Conservation (phyloP, 371 early-diverging fungal genomes). For the Syncephalis fuscata region DNA sequence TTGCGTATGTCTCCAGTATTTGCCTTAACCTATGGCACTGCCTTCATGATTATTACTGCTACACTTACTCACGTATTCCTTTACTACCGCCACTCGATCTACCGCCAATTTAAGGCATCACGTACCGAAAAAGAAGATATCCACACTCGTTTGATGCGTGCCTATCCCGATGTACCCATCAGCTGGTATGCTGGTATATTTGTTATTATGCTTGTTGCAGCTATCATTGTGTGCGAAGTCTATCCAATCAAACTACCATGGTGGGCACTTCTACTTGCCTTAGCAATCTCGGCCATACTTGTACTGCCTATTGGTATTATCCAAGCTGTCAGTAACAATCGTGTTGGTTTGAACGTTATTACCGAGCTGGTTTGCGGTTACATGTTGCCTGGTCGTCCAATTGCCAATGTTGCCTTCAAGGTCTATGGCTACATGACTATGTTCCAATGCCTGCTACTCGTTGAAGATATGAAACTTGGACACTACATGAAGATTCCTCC, state of each 20-base stretch:
- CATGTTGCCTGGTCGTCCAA: slow-evolving; percentile 28
- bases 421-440: too few species aligned
- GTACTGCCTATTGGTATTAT: slow-evolving; percentile 20
- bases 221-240: slow-evolving; percentile 20
- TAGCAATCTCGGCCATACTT: slow-evolving; percentile 11
- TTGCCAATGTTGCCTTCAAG: slow-evolving; percentile 10
- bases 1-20: too few species aligned
- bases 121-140: slow-evolving; percentile 41
- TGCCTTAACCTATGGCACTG: too few species aligned
- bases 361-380: slow-evolving; percentile 43
- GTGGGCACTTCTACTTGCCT: slow-evolving; percentile 16
- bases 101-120: slow-evolving; percentile 27
- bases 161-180: slow-evolving; percentile 40
- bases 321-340: slow-evolving; percentile 17
- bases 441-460: slow-evolving; percentile 23
- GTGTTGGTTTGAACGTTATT: slow-evolving; percentile 36
- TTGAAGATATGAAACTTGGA: slow-evolving; percentile 28
- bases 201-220: slow-evolving; percentile 12
- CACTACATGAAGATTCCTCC: slow-evolving; percentile 50
- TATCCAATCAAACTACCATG: not conserved
- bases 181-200: slow-evolving; percentile 31
- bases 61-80: slow-evolving; percentile 39
- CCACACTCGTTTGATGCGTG: slow-evolving; percentile 48
- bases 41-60: slow-evolving; percentile 15
- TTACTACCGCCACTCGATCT: slow-evolving; percentile 43